Evolutionary conservation across 2,329 filamentous ascomycete genomes (phyloP).

Genomic region (Exophiala sp.): DNA sequence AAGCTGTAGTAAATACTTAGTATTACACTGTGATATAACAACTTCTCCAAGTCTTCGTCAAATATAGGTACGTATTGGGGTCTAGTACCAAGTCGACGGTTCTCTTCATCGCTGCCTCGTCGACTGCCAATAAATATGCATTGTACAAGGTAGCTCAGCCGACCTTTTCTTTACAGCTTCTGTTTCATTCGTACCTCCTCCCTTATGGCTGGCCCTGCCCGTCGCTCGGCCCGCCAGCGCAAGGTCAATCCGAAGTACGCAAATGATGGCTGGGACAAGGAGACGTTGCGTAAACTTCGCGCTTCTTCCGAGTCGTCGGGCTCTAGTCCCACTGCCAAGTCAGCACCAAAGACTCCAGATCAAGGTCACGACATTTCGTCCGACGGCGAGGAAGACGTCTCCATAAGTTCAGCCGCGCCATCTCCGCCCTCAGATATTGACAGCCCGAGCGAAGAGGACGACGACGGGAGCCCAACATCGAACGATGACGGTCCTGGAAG

Average conservation of each 20-base stretch:
- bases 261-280: conserved; percentile 25
- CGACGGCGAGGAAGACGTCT: not conserved
- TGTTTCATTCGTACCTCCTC: too few species aligned
- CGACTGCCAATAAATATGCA: too few species aligned
- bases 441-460: conserved; percentile 11
- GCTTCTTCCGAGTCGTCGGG: conserved; percentile 22
- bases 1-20: too few species aligned
- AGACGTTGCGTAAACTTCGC: conserved; percentile 21
- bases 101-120: too few species aligned
- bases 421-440: conserved; percentile 12
- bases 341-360: not conserved
- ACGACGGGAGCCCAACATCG: conserved; percentile 4
- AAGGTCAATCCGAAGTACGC: conserved; percentile 25
- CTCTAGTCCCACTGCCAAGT: conserved; percentile 13
- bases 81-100: too few species aligned
- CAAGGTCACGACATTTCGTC: not conserved
- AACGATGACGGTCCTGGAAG: conserved; percentile 1
- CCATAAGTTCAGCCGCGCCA: not conserved
- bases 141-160: too few species aligned
- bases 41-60: too few species aligned
- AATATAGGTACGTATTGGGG: too few species aligned
- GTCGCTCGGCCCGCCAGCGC: conserved; percentile 25
- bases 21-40: too few species aligned
- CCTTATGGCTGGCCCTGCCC: conserved; percentile 17
- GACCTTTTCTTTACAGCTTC: too few species aligned